Evolutionary conservation across 495 filamentous ascomycete genomes (phyloP).

Genomic region (Penicillium paradoxum): DNA sequence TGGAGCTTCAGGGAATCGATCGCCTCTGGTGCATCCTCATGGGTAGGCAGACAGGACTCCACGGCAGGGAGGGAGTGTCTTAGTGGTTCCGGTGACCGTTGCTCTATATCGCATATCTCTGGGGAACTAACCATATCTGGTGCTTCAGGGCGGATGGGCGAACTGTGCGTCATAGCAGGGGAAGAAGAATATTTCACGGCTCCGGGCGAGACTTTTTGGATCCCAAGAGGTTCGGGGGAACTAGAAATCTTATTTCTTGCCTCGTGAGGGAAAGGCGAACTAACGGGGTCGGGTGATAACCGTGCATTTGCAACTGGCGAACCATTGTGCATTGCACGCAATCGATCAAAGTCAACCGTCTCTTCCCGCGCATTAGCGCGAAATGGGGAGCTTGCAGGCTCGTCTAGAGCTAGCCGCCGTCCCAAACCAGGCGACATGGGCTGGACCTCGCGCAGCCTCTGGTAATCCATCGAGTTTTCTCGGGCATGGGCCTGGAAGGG

Average conservation of each 20-base stretch:
- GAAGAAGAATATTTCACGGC: not conserved
- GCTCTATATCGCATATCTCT: not conserved
- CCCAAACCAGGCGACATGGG: slow-evolving; percentile 16
- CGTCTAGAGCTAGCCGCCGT: slow-evolving; percentile 11
- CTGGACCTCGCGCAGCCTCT: slow-evolving; percentile 22
- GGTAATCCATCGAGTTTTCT: slow-evolving; percentile 31
- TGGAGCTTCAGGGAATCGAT: not conserved
- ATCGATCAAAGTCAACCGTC: slow-evolving; percentile 24
- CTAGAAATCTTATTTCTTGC: slow-evolving; percentile 2
- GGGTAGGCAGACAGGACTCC: not conserved
- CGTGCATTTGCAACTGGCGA: not conserved
- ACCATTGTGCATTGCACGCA: slow-evolving; percentile 9
- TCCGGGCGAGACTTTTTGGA: slow-evolving; percentile 2
- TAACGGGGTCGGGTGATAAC: not conserved
- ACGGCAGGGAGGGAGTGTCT: not conserved
- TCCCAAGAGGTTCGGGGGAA: not conserved
- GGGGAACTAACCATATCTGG: not conserved
- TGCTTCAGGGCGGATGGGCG: not conserved
- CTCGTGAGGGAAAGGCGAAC: slow-evolving; percentile 8
- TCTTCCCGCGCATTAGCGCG: slow-evolving; percentile 26
- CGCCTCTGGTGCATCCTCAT: not conserved
- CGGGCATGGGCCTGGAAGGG: slow-evolving; percentile 30
- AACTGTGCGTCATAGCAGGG: not conserved
- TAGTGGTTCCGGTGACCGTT: not conserved
- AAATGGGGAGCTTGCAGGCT: slow-evolving; percentile 32